Base-by-base conservation (phyloP, 192 early-diverging fungal species). In the Podila horticola region DNA sequence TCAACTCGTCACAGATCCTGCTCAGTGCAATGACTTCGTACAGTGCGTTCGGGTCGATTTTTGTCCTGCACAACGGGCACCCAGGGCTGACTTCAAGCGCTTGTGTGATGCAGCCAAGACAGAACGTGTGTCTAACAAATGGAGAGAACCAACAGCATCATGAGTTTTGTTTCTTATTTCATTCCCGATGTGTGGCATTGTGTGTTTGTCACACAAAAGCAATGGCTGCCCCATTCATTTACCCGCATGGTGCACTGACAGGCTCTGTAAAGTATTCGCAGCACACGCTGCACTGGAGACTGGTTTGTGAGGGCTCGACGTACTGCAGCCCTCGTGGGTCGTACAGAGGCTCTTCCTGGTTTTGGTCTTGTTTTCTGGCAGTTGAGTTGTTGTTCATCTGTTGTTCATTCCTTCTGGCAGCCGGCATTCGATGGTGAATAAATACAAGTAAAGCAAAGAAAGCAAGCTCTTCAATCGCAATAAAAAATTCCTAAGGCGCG, bases 1-100 rank as follows among this genome's bases (percentile, higher is more conserved):
- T n/a, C 0, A 93, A 85, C 57, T 93, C 92, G 62, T 93, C 88
- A 34, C 92, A 88, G 79, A 93, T 89, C 73, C 89, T 91, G 13
- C 59, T 52, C 51, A 93, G 83, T 12, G 92, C 88, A 31, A 88
- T 91, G 29, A 84, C 86, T 33, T 89, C 89, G 10, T 84, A 69
- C 1, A 93, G 69, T 12, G 85, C 64, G 26, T 69, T 11, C 13
- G 70, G 65, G 10, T 82, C 66, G 33, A 92, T 79, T 2, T 69
- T 71, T 0, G 86, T 73, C 3, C 92, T 83, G 59, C 92, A 92
- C 20, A 93, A 79, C 0, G 92, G 92, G 62, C 92, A 93, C 24
- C 76, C 64, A 3, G 59, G 63, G 13, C 68, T 77, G 50, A 83
- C 73, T 38, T 85, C 72, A 10, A 93, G 48, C 15, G 88, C 87